Evolutionary conservation across 352 stramenopile genomes (phyloP).

Genomic region (Phytophthora idaei): DNA sequence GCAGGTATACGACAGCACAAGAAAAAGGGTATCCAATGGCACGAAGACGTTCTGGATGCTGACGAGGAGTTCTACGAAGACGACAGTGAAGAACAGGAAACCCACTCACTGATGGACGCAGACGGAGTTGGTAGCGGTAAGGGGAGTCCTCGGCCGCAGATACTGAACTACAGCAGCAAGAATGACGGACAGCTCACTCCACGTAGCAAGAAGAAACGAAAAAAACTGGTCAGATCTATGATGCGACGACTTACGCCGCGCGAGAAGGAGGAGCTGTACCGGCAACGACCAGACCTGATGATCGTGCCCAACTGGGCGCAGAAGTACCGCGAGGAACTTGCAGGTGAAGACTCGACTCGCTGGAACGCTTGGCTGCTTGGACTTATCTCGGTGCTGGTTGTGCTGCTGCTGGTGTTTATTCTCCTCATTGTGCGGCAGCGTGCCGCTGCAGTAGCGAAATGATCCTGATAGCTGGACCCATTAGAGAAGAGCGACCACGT

Average conservation of each 20-base stretch:
- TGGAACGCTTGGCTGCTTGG: slow-evolving; percentile 83
- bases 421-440: slow-evolving; percentile 72
- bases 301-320: slow-evolving; percentile 90
- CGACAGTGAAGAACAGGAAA: slow-evolving; percentile 53
- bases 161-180: slow-evolving; percentile 65
- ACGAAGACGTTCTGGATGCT: slow-evolving; percentile 77
- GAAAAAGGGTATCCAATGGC: slow-evolving; percentile 71
- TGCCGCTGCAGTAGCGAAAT: slow-evolving; percentile 27
- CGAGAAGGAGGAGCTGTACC: slow-evolving; percentile 88
- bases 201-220: slow-evolving; percentile 80
- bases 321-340: slow-evolving; percentile 87
- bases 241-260: slow-evolving; percentile 81
- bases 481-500: slow-evolving; percentile 37
- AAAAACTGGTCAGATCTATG: slow-evolving; percentile 75
- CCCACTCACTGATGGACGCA: slow-evolving; percentile 56
- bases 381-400: slow-evolving; percentile 70
- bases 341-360: slow-evolving; percentile 63
- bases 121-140: slow-evolving; percentile 31
- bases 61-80: slow-evolving; percentile 84
- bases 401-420: slow-evolving; percentile 81
- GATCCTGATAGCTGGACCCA: slow-evolving; percentile 5
- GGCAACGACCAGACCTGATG: slow-evolving; percentile 82
- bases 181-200: slow-evolving; percentile 59
- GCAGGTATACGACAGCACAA: slow-evolving; percentile 32
- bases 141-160: slow-evolving; percentile 41